These are phyloP conservation scores for Debaryomyces maramus DNA, from an alignment of 805 yeast genomes.

Conservation along the genomic window DNA sequence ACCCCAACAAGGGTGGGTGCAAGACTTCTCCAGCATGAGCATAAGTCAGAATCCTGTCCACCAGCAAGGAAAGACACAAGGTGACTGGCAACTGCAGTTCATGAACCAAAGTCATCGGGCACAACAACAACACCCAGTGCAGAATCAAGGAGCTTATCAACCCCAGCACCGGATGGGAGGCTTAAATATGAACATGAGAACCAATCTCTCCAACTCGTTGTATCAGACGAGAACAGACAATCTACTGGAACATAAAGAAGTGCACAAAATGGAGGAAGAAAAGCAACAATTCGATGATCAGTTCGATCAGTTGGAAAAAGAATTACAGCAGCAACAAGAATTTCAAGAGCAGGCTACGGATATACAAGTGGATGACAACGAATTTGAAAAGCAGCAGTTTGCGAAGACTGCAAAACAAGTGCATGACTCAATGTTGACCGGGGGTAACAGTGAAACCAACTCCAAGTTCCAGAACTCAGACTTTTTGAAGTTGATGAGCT, in stretches of 20 bases:
- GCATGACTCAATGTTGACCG: conserved; percentile 24
- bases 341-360: conserved; percentile 8
- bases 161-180: conserved; percentile 1
- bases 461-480: conserved; percentile 35
- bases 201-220: conserved; percentile 17
- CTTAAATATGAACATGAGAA: conserved; percentile 19
- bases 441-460: conserved; percentile 20
- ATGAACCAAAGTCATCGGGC: conserved; percentile 16
- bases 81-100: conserved; percentile 30
- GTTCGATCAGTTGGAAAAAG: conserved; percentile 35
- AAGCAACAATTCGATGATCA: conserved; percentile 27
- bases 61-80: conserved; percentile 8
- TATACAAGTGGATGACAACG: conserved; percentile 10
- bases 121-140: conserved; percentile 10
- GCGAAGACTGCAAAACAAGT: conserved; percentile 42
- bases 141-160: conserved; percentile 2
- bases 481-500: conserved; percentile 41
- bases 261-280: conserved; percentile 27
- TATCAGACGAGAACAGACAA: conserved; percentile 6
- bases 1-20: conserved; percentile 26
- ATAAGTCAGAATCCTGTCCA: conserved; percentile 10
- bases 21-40: conserved; percentile 26
- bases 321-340: conserved; percentile 17
- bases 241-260: conserved; percentile 27
- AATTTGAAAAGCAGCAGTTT: conserved; percentile 34